Conservation (phyloP, 2,329 filamentous ascomycete species). For the Trichoderma sp. region DNA sequence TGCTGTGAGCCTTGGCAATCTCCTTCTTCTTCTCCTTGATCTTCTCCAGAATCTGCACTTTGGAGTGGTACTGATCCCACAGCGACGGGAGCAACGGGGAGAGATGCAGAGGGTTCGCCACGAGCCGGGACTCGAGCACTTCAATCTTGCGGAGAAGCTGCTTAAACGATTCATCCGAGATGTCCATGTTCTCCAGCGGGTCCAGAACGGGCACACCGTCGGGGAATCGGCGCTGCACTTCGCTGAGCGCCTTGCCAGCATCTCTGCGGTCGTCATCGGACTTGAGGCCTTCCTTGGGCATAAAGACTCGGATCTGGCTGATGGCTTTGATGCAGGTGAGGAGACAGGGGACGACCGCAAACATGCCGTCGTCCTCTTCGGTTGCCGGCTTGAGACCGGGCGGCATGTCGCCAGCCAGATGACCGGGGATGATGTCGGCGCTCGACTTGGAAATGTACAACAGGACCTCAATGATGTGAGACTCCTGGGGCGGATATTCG, state of each 20-base stretch:
- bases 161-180: conserved; percentile 90
- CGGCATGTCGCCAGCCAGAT: conserved; percentile 52
- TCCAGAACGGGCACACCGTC: conserved; percentile 89
- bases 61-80: conserved; percentile 83
- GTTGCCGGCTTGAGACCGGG: conserved; percentile 57
- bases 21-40: conserved; percentile 89
- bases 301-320: conserved; percentile 78
- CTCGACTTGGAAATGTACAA: conserved; percentile 60
- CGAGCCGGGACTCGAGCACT: conserved; percentile 84
- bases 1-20: conserved; percentile 80
- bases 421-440: conserved; percentile 47
- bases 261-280: conserved; percentile 65
- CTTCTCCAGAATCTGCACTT: conserved; percentile 73
- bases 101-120: conserved; percentile 88
- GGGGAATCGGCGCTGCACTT: conserved; percentile 85
- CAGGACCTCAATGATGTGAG: conserved; percentile 80
- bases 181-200: conserved; percentile 94
- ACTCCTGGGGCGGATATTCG: conserved; percentile 72
- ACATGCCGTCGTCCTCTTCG: conserved; percentile 38
- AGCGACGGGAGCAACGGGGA: conserved; percentile 81
- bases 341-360: conserved; percentile 70
- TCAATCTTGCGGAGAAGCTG: conserved; percentile 94
- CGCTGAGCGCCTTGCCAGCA: conserved; percentile 70
- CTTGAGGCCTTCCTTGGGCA: conserved; percentile 73
- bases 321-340: conserved; percentile 84